Evolutionary conservation across 2,329 filamentous ascomycete species (phyloP), one percentile per base, ranked within the genome.

Genomic region (Claviceps sp.): DNA sequence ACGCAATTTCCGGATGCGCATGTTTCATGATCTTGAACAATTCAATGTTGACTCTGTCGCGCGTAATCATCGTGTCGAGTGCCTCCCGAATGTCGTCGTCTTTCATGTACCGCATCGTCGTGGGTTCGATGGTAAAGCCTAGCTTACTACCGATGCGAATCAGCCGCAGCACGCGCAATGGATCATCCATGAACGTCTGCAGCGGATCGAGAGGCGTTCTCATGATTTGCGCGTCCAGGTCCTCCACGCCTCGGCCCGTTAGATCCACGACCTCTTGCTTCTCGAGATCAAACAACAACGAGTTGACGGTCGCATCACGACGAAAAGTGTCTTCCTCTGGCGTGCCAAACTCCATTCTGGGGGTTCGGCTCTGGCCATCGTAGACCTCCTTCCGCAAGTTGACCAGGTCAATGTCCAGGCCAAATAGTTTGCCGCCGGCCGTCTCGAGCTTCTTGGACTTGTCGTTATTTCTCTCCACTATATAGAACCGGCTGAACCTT

Each of bases 311-410:
- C 5, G 55, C 55, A 26, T 58, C 56, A 8, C 56, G 52, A 9
- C 56, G 55, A 9, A 53, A 51, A 1, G 55, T 52, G 50, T 58
- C 56, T 18, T 58, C 55, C 18, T 55, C 54, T 1, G 56, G 50
- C 2, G 56, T 56, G 14, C 56, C 55, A 50, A 58, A 57, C 16
- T 56, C 52, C 55, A 58, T 56, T 13, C 52, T 50, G 1, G 56
- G 55, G 8, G 51, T 57, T 4, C 55, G 56, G 24, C 38, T 58
- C 6, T 52, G 50, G 5, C 54, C 52, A 18, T 52, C 49, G 37
- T 58, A 58, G 3, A 56, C 51, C 41, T 58, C 56, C 40, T 57
- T 58, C 1, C 56, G 52, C 14, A 58, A 48, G 43, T 58, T 58
- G 9, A 57, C 56, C n/a, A 58, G 7, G 44, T 58, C 56, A 14